phyloP scores from a whole-genome alignment of 2,329 filamentous ascomycete species.

The Clonostachys byssicola region DNA sequence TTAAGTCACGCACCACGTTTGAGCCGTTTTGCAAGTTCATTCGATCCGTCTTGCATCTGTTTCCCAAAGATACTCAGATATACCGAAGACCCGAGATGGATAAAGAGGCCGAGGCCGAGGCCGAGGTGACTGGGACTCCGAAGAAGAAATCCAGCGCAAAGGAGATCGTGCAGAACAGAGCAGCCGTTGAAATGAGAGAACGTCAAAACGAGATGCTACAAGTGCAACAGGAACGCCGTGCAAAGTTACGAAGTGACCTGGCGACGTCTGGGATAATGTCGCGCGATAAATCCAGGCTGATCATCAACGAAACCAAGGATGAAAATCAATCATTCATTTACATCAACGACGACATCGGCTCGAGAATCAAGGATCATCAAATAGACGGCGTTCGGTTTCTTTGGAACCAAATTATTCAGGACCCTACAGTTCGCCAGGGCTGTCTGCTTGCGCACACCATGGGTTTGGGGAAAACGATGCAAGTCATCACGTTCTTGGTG shows the following conservation, averaged over 20 bases:
- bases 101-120: slow-evolving; percentile 8
- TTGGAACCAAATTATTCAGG: slow-evolving; percentile 76
- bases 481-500: slow-evolving; percentile 78
- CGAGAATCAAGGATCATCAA: slow-evolving; percentile 73
- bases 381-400: slow-evolving; percentile 79
- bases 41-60: slow-evolving; percentile 11
- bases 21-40: slow-evolving; percentile 21
- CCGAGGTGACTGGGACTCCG: slow-evolving; percentile 7
- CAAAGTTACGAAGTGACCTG: slow-evolving; percentile 39
- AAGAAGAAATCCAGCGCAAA: slow-evolving; percentile 4
- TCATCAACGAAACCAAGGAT: slow-evolving; percentile 64
- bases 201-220: slow-evolving; percentile 47
- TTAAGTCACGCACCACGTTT: slow-evolving; percentile 3
- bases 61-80: slow-evolving; percentile 25
- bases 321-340: slow-evolving; percentile 58
- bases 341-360: slow-evolving; percentile 59
- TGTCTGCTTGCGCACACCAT: slow-evolving; percentile 86
- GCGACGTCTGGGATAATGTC: slow-evolving; percentile 34
- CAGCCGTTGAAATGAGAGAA: slow-evolving; percentile 47
- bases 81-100: slow-evolving; percentile 8
- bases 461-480: slow-evolving; percentile 91
- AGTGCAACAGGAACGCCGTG: slow-evolving; percentile 48
- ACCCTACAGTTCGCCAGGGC: slow-evolving; percentile 57
- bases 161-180: slow-evolving; percentile 27
- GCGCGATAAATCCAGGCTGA: slow-evolving; percentile 44